These are phyloP conservation scores for Claviceps capensis DNA, from an alignment of 2,329 filamentous ascomycete species.

Conservation along the genomic window DNA sequence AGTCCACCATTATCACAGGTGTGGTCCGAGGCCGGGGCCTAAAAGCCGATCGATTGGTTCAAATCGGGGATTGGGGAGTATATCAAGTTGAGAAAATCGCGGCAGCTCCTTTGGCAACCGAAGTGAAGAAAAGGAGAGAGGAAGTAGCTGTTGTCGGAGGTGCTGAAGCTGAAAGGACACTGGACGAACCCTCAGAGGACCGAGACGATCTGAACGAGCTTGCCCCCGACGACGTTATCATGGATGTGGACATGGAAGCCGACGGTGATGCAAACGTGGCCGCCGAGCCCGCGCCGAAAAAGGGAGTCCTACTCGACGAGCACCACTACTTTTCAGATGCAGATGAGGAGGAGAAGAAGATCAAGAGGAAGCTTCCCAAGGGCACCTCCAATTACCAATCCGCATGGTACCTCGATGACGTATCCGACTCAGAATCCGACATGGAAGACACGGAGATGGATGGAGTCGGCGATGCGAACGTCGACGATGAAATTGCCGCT, in stretches of 20 bases:
- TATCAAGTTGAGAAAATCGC: slow-evolving; percentile 87
- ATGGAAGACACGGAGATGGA: slow-evolving; percentile 51
- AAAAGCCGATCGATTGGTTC: slow-evolving; percentile 80
- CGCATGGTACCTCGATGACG: slow-evolving; percentile 77
- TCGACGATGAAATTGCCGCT: slow-evolving; percentile 48
- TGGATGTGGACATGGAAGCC: slow-evolving; percentile 46
- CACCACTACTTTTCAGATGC: slow-evolving; percentile 97
- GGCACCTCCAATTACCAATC: slow-evolving; percentile 91
- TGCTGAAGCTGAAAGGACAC: slow-evolving; percentile 26
- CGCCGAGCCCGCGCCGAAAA: slow-evolving; percentile 38
- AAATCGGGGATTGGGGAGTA: slow-evolving; percentile 86
- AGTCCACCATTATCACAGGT: slow-evolving; percentile 66
- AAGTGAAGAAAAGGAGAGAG: slow-evolving; percentile 44
- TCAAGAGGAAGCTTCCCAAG: slow-evolving; percentile 66
- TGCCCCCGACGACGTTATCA: slow-evolving; percentile 72
- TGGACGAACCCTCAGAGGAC: slow-evolving; percentile 64
- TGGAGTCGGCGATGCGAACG: slow-evolving; percentile 38
- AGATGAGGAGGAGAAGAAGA: slow-evolving; percentile 35
- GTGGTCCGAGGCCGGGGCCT: slow-evolving; percentile 74
- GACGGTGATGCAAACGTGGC: slow-evolving; percentile 21
- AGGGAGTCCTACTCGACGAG: slow-evolving; percentile 86
- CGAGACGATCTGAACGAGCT: slow-evolving; percentile 72
- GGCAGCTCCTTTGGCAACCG: slow-evolving; percentile 50
- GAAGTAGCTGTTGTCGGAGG: slow-evolving; percentile 54
- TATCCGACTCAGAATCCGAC: slow-evolving; percentile 78